Conservation (phyloP, 2,329 filamentous ascomycete genomes). For the Pseudopithomyces maydicus region DNA sequence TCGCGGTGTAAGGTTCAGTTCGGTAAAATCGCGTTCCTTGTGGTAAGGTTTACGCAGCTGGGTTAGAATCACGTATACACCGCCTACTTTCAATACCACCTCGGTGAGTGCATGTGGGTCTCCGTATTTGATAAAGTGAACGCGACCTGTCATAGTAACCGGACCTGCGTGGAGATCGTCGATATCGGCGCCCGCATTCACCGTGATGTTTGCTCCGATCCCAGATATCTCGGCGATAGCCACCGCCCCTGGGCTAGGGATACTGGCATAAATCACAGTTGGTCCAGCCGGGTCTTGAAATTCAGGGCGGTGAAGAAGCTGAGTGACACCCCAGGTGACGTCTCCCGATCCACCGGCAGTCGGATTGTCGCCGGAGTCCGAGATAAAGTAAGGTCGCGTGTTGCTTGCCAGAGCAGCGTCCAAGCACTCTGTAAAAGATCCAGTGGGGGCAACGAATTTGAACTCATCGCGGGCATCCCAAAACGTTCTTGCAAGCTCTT, state of each 20-base stretch:
- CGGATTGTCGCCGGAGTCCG: conserved; percentile 7
- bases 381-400: conserved; percentile 4
- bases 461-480: not conserved
- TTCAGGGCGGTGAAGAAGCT: conserved; percentile 3
- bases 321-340: conserved; percentile 5
- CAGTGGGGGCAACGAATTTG: conserved; percentile 3
- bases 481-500: not conserved
- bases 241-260: not conserved
- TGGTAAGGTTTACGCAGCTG: conserved; percentile 8
- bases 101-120: conserved; percentile 56
- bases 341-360: conserved; percentile 10
- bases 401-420: not conserved
- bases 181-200: conserved; percentile 7
- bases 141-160: conserved; percentile 39
- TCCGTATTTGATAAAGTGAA: conserved; percentile 58
- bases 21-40: conserved; percentile 5
- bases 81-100: conserved; percentile 57
- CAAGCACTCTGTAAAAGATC: not conserved
- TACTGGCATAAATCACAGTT: conserved; percentile 8
- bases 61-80: conserved; percentile 48
- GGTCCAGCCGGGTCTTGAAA: not conserved
- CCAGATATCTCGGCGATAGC: not conserved
- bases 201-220: conserved; percentile 7
- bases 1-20: not conserved
- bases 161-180: conserved; percentile 8